Conservation (phyloP, 2,329 filamentous ascomycete species). For the Macrophomina pseudophaseolina region DNA sequence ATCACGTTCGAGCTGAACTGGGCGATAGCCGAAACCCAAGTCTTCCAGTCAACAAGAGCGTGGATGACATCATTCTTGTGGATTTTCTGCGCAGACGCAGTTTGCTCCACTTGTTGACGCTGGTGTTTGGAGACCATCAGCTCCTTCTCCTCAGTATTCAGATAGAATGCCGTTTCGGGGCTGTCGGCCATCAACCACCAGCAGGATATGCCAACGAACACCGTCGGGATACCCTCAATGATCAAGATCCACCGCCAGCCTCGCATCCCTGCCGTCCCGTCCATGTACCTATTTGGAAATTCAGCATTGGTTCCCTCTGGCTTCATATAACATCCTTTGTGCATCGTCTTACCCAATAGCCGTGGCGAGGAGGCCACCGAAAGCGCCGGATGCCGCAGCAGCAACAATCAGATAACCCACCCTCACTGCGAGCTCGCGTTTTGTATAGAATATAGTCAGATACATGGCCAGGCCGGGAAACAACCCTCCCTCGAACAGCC, state of each 20-base stretch:
- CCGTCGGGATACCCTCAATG: constrained; percentile 9
- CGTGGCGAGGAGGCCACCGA: constrained; percentile 75
- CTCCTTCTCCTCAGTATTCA: constrained; percentile 63
- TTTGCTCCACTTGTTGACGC: constrained; percentile 55
- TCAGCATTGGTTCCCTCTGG: too few relatives aligned
- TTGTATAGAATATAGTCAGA: constrained; percentile 77
- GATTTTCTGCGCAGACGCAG: constrained; percentile 58
- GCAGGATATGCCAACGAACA: constrained; percentile 59
- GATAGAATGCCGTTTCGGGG: constrained; percentile 67
- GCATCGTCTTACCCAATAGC: constrained; percentile 41
- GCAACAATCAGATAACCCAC: constrained; percentile 76
- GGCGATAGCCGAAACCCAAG: constrained; percentile 70
- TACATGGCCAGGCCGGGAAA: constrained; percentile 75
- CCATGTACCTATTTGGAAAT: constrained; percentile 39
- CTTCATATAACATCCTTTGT: constrained; percentile 30
- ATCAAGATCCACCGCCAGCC: constrained; percentile 21
- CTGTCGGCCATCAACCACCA: constrained; percentile 68
- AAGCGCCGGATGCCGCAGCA: constrained; percentile 72
- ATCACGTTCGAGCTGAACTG: constrained; percentile 79
- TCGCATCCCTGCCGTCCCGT: constrained; percentile 27
- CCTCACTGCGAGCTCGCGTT: constrained; percentile 72
- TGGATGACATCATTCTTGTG: constrained; percentile 68
- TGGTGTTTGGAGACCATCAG: constrained; percentile 58
- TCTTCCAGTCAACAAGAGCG: constrained; percentile 76
- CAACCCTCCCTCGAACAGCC: constrained; percentile 70